These are phyloP conservation scores for Ceratocystis eucalypticola DNA, from an alignment of 2,329 filamentous ascomycete genomes.

Conservation along the genomic window DNA sequence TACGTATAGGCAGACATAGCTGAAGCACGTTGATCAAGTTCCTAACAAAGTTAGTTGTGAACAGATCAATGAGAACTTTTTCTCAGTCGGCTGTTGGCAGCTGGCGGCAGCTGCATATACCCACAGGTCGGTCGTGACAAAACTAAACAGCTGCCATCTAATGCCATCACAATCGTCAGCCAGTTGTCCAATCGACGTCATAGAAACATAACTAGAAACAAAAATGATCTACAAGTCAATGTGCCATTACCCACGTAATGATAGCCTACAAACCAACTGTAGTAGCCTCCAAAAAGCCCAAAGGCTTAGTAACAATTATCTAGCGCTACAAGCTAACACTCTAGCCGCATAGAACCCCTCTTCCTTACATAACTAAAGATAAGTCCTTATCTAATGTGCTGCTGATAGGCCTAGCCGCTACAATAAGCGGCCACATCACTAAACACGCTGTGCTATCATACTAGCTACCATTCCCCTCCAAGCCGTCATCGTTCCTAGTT, in stretches of 20 bases:
- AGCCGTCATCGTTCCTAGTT: not conserved
- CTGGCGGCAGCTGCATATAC: not conserved
- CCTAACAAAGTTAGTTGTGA: not conserved
- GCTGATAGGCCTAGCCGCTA: not conserved
- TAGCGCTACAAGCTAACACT: not conserved
- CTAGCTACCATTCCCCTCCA: not conserved
- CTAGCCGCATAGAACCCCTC: not conserved
- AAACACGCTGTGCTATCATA: too few relatives aligned
- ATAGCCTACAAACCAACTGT: not conserved
- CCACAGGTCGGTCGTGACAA: too few relatives aligned
- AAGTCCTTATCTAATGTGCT: not conserved
- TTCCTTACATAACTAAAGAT: not conserved
- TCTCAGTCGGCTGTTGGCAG: not conserved
- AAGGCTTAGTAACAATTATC: not conserved
- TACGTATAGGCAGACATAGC: not conserved
- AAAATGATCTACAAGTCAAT: not conserved
- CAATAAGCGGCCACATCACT: not conserved
- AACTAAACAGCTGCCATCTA: not conserved
- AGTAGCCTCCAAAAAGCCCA: not conserved
- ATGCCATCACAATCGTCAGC: not conserved
- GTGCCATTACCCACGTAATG: not conserved
- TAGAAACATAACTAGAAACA: not conserved
- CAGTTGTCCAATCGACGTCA: not conserved
- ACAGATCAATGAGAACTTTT: not conserved
- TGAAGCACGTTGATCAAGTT: not conserved